A percentile compares a stretch with the other conserved stretches of the same genome.
Conservation (phyloP, 768 basidiomycete species). For the Panus rudis region DNA sequence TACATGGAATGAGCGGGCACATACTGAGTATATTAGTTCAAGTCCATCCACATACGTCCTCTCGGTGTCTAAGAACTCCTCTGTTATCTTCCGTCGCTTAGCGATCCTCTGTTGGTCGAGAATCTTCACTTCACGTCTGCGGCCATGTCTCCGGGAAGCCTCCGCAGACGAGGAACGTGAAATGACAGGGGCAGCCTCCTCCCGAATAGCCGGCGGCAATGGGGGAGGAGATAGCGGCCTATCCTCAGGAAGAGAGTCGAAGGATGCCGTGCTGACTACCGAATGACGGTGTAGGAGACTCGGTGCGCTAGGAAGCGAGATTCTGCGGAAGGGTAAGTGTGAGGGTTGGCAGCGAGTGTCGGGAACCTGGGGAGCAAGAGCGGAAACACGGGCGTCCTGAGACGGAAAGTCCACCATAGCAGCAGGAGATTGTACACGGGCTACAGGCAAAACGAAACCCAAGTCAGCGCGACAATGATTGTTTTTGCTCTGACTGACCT, state of each 20-base stretch:
- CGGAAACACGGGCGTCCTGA: conserved; percentile 2
- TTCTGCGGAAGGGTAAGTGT: conserved; percentile 44
- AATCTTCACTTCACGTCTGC: conserved; percentile 27
- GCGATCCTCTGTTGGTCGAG: conserved; percentile 40
- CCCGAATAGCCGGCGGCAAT: conserved; percentile 29
- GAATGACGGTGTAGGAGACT: conserved; percentile 53
- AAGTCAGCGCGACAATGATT: no score
- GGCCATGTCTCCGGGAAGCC: conserved; percentile 24
- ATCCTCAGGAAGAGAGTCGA: conserved; percentile 62
- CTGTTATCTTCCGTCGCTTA: conserved; percentile 64
- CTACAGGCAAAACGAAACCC: no score
- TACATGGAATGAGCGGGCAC: conserved; percentile 21
- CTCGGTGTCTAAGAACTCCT: conserved; percentile 80
- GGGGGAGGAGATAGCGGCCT: conserved; percentile 10
- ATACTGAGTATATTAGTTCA: conserved; percentile 73
- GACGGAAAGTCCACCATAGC: conserved; percentile 23
- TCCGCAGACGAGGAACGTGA: conserved; percentile 33
- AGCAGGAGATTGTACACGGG: conserved; percentile 10
- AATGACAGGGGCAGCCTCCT: conserved; percentile 20
- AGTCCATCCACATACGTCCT: conserved; percentile 74
- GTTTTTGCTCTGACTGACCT: no score
- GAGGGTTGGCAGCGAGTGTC: conserved; percentile 33
- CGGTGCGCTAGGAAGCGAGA: conserved; percentile 33
- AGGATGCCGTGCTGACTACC: conserved; percentile 63
- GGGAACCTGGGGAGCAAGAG: conserved; percentile 8